Percentiles rank a stretch among this genome's conserved stretches.
phyloP scores from a whole-genome alignment of 176 grass and related monocot species.

The Dendrocalamus sinicus region DNA sequence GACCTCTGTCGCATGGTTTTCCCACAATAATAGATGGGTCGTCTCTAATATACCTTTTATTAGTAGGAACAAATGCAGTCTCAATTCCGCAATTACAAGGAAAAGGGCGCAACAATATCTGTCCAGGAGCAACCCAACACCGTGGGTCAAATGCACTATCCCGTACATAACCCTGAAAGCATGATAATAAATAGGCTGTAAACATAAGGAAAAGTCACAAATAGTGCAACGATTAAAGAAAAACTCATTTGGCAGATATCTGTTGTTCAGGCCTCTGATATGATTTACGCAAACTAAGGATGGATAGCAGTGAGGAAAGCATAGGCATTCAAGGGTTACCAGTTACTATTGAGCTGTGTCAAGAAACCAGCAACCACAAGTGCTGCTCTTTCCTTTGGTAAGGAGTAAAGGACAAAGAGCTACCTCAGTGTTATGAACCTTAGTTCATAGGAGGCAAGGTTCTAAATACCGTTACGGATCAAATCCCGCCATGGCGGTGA shows the following conservation, averaged over 20 bases:
- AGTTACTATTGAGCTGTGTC: neutral
- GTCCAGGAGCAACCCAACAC: constrained; percentile 88
- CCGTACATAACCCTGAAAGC: constrained; percentile 71
- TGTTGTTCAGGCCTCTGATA: neutral
- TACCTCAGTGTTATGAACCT: no score
- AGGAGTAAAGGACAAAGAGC: no score
- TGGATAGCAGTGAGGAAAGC: neutral
- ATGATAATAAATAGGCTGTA: constrained; percentile 26
- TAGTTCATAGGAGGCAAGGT: no score
- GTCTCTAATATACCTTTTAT: constrained; percentile 54
- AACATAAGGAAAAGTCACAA: constrained; percentile 26
- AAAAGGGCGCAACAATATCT: constrained; percentile 65
- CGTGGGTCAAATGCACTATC: constrained; percentile 88
- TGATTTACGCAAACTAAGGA: constrained; percentile 6
- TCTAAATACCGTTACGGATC: no score
- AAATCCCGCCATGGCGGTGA: no score
- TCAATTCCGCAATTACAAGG: constrained; percentile 67
- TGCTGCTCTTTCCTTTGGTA: no score
- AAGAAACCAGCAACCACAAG: neutral
- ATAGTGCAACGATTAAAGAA: neutral
- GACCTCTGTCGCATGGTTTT: constrained; percentile 89
- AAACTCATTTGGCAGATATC: neutral
- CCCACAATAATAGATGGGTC: constrained; percentile 69
- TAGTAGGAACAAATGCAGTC: constrained; percentile 53
- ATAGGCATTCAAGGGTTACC: neutral